Percentiles rank a stretch among this genome's conserved stretches.
Evolutionary conservation across 2,329 filamentous ascomycete species (phyloP).

Genomic region (Fonsecaea pugnacius): DNA sequence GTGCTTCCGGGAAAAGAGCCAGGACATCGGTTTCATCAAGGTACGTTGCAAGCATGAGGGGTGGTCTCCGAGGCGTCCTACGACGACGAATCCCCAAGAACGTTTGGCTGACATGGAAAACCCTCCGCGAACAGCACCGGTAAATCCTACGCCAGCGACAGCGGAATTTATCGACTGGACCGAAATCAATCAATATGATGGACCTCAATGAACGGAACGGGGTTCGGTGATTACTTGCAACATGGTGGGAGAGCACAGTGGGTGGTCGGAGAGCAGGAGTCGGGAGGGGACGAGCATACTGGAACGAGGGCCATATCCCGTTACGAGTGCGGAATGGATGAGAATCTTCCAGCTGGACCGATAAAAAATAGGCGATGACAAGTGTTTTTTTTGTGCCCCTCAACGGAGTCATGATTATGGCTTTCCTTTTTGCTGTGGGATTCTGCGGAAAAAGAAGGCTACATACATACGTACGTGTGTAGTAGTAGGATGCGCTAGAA

Average conservation of each 20-base stretch:
- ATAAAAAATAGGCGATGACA: too few species aligned
- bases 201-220: neutral
- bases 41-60: slow-evolving; percentile 45
- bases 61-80: neutral
- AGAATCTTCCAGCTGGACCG: neutral
- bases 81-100: neutral
- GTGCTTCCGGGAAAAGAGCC: slow-evolving; percentile 71
- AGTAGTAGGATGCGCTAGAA: neutral
- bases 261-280: neutral
- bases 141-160: neutral
- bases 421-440: neutral
- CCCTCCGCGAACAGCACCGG: neutral
- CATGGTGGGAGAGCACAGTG: neutral
- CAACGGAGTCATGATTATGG: neutral
- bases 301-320: neutral
- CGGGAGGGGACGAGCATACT: neutral
- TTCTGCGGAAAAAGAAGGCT: neutral
- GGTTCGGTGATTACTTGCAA: neutral
- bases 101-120: neutral
- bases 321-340: neutral
- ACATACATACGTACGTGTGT: neutral
- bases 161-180: neutral
- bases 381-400: neutral
- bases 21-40: slow-evolving; percentile 72
- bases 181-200: neutral